Evolutionary conservation across 2,329 filamentous ascomycete species (phyloP), one percentile per base, ranked within the genome.

Genomic region (Alternaria angustiovoidea): DNA sequence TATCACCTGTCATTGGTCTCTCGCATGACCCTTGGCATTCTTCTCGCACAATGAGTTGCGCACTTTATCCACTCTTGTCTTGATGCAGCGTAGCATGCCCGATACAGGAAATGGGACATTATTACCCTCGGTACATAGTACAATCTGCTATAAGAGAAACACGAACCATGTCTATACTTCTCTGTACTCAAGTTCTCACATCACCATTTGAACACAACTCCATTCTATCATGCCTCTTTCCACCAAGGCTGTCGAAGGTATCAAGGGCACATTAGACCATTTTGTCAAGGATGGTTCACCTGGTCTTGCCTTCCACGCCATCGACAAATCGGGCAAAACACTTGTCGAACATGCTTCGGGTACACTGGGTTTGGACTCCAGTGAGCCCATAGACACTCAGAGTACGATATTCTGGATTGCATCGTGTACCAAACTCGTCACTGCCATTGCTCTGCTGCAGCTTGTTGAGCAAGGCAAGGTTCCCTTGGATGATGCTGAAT

Each of bases 341-440:
- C 75, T 84, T 11, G 74, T 77, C 26, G 75, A 80, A 44, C 74
- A 78, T 61, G 78, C 81, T 2, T 79, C 81, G 4, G 82, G 82
- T 11, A 81, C 77, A 32, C 69, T 72, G 26, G 76, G 79, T 14
- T 57, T 81, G 5, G 71, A 78, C 7, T 73, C 71, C 2, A 65
- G 78, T 0, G 82, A 87, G 46, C 78, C 83, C 4, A 87, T 91
- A 84, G 83, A 83, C 0, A 75, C 87, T 0, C 87, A 91, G 39
- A 43, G 48, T 2, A 87, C 81, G 8, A 78, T 87, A 1, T 91
- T 89, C 67, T 86, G 84, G 83, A 83, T 87, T 20, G 84, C 84
- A 1, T 84, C 82, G 1, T 85, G 83, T 69, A 85, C 82, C 1
- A 80, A 79, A 54, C 65, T 78, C n/a, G 68, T 78, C 38, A 75